Conservation (phyloP, 73 alveolate species). For the Paramecium pentaurelia region DNA sequence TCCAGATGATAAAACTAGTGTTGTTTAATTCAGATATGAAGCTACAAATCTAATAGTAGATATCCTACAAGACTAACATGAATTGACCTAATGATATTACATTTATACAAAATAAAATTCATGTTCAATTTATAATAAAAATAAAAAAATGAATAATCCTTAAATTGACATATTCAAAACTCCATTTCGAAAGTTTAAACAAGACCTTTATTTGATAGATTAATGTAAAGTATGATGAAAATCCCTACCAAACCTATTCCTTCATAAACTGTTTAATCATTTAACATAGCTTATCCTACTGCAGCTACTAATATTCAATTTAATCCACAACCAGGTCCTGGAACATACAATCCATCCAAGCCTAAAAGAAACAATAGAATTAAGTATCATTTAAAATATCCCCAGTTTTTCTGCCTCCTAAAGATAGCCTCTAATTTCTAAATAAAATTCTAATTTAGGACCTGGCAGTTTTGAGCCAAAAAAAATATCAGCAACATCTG, state of each 20-base stretch:
- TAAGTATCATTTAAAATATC: neutral
- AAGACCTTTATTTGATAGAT: neutral
- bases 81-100: neutral
- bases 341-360: neutral
- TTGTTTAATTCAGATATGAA: constrained; percentile 7
- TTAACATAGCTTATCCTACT: neutral
- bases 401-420: neutral
- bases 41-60: constrained; percentile 1
- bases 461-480: constrained; percentile 2
- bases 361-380: neutral
- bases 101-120: neutral
- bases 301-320: neutral
- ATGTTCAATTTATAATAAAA: neutral
- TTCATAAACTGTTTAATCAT: neutral
- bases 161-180: neutral
- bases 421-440: neutral
- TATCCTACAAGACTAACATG: neutral
- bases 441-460: neutral
- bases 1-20: constrained; percentile 33
- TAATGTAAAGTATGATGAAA: neutral
- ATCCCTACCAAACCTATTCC: neutral
- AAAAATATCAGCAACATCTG: neutral
- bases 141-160: neutral
- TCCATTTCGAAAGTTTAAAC: neutral
- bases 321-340: neutral